phyloP scores from a whole-genome alignment of 2,329 filamentous ascomycete genomes.

The Ceratocystis smalleyi region DNA sequence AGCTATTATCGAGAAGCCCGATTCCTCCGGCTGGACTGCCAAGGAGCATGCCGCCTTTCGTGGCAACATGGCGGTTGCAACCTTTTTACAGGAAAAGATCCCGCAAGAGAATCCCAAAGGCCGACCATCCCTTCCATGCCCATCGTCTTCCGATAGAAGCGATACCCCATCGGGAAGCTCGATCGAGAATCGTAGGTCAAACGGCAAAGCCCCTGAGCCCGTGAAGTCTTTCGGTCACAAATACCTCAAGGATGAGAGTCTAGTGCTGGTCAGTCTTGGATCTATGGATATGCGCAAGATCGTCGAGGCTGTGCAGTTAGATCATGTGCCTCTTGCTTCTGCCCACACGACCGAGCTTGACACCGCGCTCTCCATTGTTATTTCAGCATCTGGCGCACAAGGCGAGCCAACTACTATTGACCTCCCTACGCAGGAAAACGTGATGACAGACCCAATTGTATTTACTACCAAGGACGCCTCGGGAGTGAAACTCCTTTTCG shows the following conservation, averaged over 20 bases:
- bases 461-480: slow-evolving; percentile 66
- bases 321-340: slow-evolving; percentile 71
- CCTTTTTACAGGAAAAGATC: slow-evolving; percentile 35
- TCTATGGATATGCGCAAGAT: slow-evolving; percentile 87
- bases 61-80: slow-evolving; percentile 71
- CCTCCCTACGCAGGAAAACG: slow-evolving; percentile 82
- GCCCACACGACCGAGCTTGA: slow-evolving; percentile 89
- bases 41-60: slow-evolving; percentile 83
- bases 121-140: slow-evolving; percentile 4
- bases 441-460: slow-evolving; percentile 81
- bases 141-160: slow-evolving; percentile 8
- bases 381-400: slow-evolving; percentile 69
- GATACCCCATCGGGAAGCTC: slow-evolving; percentile 37
- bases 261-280: slow-evolving; percentile 83
- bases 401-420: slow-evolving; percentile 85
- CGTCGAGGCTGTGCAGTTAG: slow-evolving; percentile 65
- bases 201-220: slow-evolving; percentile 50
- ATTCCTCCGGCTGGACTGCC: slow-evolving; percentile 86
- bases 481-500: slow-evolving; percentile 81
- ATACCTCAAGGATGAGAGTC: slow-evolving; percentile 75
- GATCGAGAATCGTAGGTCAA: slow-evolving; percentile 43
- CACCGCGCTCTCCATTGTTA: slow-evolving; percentile 79
- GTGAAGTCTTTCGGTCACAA: slow-evolving; percentile 93
- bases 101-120: slow-evolving; percentile 16
- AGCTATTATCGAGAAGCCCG: slow-evolving; percentile 55